phyloP scores from a whole-genome alignment of 495 filamentous ascomycete genomes.

The Neurospora sp. region DNA sequence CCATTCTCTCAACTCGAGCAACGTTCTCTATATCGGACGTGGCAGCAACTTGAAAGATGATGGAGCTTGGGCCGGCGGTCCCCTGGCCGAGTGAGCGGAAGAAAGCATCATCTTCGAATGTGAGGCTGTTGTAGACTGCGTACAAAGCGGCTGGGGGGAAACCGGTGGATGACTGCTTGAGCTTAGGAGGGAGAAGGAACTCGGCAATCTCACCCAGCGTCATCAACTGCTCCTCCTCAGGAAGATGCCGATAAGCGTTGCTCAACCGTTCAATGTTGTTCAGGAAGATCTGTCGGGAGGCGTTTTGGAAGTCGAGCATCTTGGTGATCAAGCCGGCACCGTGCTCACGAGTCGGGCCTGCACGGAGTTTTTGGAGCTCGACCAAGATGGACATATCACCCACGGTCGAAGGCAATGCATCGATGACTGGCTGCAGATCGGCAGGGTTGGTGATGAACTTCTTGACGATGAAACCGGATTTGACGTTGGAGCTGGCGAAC shows the following conservation, averaged over 20 bases:
- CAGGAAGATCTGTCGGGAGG: constrained; percentile 42
- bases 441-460: constrained; percentile 45
- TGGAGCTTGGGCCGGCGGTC: constrained; percentile 24
- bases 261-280: constrained; percentile 42
- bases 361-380: constrained; percentile 32
- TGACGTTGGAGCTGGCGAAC: constrained; percentile 41
- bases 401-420: constrained; percentile 43
- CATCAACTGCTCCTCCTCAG: constrained; percentile 41
- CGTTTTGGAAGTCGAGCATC: constrained; percentile 41
- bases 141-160: constrained; percentile 48
- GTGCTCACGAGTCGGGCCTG: constrained; percentile 42
- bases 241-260: constrained; percentile 18
- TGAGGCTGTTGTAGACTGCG: constrained; percentile 55
- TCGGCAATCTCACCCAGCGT: constrained; percentile 56
- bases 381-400: constrained; percentile 28
- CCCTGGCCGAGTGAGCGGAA: constrained; percentile 29
- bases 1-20: constrained; percentile 15
- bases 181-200: constrained; percentile 30
- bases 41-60: constrained; percentile 29
- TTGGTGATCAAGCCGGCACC: constrained; percentile 39
- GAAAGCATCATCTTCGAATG: constrained; percentile 44
- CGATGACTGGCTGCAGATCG: constrained; percentile 48
- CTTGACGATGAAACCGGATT: constrained; percentile 52
- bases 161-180: constrained; percentile 36
- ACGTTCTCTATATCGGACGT: constrained; percentile 17